Base-by-base conservation (phyloP, 805 yeast genomes). In the Candida railenensis region DNA sequence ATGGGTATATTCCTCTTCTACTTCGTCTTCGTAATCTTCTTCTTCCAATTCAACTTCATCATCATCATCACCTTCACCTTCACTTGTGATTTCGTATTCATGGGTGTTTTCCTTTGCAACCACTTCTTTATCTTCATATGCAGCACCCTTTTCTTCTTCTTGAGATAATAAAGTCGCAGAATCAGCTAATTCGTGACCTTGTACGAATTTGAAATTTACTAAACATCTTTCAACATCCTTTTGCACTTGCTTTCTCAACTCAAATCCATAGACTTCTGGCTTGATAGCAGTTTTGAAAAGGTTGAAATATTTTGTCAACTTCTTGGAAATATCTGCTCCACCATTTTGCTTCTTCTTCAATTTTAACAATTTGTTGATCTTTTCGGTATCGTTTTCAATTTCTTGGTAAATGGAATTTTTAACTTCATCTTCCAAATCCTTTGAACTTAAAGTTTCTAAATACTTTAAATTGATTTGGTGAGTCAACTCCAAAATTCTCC, bases 401-500 rank as follows among this genome's bases (percentile, higher is more conserved):
- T 39, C 42, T 19, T 48, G 54, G 43, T 21, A 37, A 20, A 52
- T 46, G n/a, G 50, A 51, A n/a, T 48, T 40, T 3, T 44, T 45
- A 3, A 48, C 56, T 8, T 48, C 45, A 2, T 49, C 46, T 1
- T 48, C 39, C 3, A 57, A 28, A 14, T 40, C 15, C 20, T 48
- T 33, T 20, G 53, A 47, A 40, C 45, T 45, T 4, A 46, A 19
- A 7, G 46, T 25, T 18, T 55, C 55, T 48, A 70, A 57, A 43
- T 62, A 68, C n/a, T 48, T 52, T 19, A 62, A 45, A 43, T 61
- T 68, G 44, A 71, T 54, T 48, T 65, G 63, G 47, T 67, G 61
- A 14, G 64, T 50, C 12, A 71, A 55, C 36, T 65, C 73, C 44
- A 69, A 49, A 4, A 70, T 42, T 53, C 76, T 63, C 74, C 74